Base-by-base conservation (phyloP, 2,329 filamentous ascomycete genomes). In the Aspergillus texensis region DNA sequence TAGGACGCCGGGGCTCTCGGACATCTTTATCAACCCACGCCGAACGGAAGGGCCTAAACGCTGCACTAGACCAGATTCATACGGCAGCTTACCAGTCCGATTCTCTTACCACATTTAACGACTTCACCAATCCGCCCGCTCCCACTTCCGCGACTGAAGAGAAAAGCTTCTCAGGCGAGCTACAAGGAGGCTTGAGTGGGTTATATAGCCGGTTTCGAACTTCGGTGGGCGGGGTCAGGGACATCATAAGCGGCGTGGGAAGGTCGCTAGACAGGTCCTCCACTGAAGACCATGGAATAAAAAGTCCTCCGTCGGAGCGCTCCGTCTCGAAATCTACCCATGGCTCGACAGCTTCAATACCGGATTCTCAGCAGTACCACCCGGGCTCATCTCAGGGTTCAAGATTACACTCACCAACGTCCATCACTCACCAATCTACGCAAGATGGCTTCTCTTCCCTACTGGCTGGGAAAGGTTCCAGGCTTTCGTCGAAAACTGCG, bases 51-150 rank as follows among this genome's bases (percentile, higher is more conserved):
- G 89, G 91, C 62, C 84, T 94, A 43, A 88, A 91, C 39, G 87
- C 92, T 66, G 87, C 90, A 21, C 87, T 97, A 65, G 91, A 96
- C 78, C 89, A 92, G 71, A 97, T 97, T 69, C 94, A 97, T 78
- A 93, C 84, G 57, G 89, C 91, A 6, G 93, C 94, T n/a, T 96
- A 91, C 73, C 91, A 92, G 75, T 91, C 91, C 39, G 91, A 91
- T 66, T 87, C 89, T 39, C 84, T 98, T 55, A 98, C 94, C 2
- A 96, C 93, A 10, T 98, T 98, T 79, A 96, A 96, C 79, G 94
- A 97, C 74, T 94, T 96, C 72, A 91, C 91, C 8, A 77, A 73
- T 59, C 81, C 80, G 0, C 85, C 90, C 1, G 89, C 89, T 6
- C 89, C 91, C 2, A 82, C 85, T 1, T 80, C 86, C 1, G 82